Evolutionary conservation across 805 yeast genomes (phyloP).

Genomic region (Candida ascalaphidarum): DNA sequence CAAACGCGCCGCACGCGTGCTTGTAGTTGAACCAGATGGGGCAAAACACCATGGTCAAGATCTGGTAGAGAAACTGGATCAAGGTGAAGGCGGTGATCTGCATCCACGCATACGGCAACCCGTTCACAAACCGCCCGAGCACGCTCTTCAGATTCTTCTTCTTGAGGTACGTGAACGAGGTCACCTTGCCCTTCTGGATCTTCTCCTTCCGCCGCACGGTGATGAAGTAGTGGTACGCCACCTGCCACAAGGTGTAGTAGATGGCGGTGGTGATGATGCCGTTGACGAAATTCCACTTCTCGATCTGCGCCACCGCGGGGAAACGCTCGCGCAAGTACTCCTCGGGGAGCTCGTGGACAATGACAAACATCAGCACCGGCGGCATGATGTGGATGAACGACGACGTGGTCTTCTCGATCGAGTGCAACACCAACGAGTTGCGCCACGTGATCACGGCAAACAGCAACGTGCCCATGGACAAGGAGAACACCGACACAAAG

Average conservation of each 20-base stretch:
- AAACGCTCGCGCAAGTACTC: constrained; percentile 50
- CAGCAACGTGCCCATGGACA: constrained; percentile 81
- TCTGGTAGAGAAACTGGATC: constrained; percentile 81
- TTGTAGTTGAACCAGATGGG: constrained; percentile 80
- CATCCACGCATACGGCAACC: constrained; percentile 70
- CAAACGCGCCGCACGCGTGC: constrained; percentile 56
- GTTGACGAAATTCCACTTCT: constrained; percentile 58
- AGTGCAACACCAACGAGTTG: constrained; percentile 84
- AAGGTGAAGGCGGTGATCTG: constrained; percentile 83
- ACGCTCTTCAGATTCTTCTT: constrained; percentile 55
- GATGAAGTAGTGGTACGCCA: constrained; percentile 82
- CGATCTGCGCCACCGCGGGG: constrained; percentile 68
- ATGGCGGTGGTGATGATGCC: constrained; percentile 75
- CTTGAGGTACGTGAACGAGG: constrained; percentile 80
- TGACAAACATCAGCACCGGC: constrained; percentile 77
- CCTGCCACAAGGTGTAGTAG: constrained; percentile 86
- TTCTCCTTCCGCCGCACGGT: constrained; percentile 72
- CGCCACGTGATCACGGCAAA: constrained; percentile 96
- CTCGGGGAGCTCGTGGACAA: constrained; percentile 66
- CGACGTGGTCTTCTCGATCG: constrained; percentile 86
- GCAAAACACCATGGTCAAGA: constrained; percentile 79
- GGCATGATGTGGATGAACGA: constrained; percentile 89
- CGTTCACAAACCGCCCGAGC: constrained; percentile 71
- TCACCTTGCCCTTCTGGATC: constrained; percentile 77
- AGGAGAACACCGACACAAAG: constrained; percentile 77